Evolutionary conservation across 2,329 filamentous ascomycete genomes (phyloP).

Genomic region (Penicillium sp.): DNA sequence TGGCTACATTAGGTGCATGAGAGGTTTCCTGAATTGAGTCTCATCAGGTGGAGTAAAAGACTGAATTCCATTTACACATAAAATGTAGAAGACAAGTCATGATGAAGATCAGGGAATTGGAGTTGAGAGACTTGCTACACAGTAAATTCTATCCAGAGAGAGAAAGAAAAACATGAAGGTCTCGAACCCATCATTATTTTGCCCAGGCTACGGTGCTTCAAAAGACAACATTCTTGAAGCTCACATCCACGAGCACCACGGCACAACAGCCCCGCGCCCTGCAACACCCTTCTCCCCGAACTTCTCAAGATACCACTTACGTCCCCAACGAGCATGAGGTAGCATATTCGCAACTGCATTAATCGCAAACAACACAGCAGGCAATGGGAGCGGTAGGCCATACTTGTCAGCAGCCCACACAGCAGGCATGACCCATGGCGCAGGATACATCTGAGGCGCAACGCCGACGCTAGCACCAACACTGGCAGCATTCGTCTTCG

Average conservation of each 20-base stretch:
- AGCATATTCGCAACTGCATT: constrained; percentile 91
- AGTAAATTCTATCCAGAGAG: no score
- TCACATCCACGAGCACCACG: constrained; percentile 48
- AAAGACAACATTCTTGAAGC: neutral
- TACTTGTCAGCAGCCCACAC: constrained; percentile 28
- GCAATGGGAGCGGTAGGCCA: constrained; percentile 57
- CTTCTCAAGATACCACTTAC: constrained; percentile 79
- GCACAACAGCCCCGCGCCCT: constrained; percentile 70
- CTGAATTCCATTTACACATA: no score
- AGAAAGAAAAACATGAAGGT: no score
- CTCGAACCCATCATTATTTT: no score
- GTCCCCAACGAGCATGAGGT: constrained; percentile 76
- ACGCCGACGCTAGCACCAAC: constrained; percentile 1
- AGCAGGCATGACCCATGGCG: constrained; percentile 37
- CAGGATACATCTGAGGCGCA: constrained; percentile 29
- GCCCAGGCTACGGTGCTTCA: no score
- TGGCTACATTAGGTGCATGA: no score
- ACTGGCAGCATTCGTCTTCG: neutral
- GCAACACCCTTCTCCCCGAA: constrained; percentile 83
- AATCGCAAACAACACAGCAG: constrained; percentile 75
- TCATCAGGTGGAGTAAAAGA: no score
- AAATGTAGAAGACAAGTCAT: no score
- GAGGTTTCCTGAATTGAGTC: no score
- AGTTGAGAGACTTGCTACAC: no score
- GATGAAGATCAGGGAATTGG: no score